Evolutionary conservation across 2,329 filamentous ascomycete species (phyloP).

Genomic region (Xylariaceae sp.): DNA sequence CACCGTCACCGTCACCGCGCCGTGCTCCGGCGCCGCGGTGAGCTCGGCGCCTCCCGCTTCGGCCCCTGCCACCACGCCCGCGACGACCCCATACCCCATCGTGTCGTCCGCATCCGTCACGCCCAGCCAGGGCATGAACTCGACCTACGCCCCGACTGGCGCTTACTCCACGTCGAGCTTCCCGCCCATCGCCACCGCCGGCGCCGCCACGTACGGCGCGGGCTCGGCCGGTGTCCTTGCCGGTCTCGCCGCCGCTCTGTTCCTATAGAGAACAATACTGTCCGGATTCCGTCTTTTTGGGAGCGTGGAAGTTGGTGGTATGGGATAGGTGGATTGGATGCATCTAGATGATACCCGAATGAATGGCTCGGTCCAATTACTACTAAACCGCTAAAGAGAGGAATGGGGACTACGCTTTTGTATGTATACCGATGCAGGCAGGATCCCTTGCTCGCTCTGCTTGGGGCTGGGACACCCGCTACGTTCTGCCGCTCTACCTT

Average conservation of each 20-base stretch:
- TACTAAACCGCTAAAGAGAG: too few relatives aligned
- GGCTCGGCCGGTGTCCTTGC: slow-evolving; percentile 28
- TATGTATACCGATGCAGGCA: neutral
- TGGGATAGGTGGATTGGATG: neutral
- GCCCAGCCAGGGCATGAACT: slow-evolving; percentile 9
- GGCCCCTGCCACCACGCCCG: slow-evolving; percentile 7
- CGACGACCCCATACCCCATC: slow-evolving; percentile 3
- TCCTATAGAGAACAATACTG: slow-evolving; percentile 19
- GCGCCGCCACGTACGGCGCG: slow-evolving; percentile 18
- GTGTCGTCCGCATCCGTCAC: neutral
- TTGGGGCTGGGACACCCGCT: slow-evolving; percentile 9
- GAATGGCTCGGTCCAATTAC: neutral
- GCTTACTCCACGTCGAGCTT: slow-evolving; percentile 10
- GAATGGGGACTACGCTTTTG: neutral
- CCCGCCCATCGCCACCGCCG: slow-evolving; percentile 24
- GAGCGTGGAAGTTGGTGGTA: neutral
- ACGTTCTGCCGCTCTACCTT: neutral
- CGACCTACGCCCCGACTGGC: slow-evolving; percentile 24
- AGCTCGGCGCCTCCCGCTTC: neutral
- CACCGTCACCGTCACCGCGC: slow-evolving; percentile 25
- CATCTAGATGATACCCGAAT: neutral
- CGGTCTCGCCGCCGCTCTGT: slow-evolving; percentile 27
- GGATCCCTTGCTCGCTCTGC: slow-evolving; percentile 1
- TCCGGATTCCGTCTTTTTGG: neutral
- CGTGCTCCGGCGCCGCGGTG: slow-evolving; percentile 3